A percentile compares a stretch with the other conserved stretches of the same genome.
These are phyloP conservation scores for Sarocladiaceae sp. DNA, from an alignment of 2,329 filamentous ascomycete species.

Conservation along the genomic window DNA sequence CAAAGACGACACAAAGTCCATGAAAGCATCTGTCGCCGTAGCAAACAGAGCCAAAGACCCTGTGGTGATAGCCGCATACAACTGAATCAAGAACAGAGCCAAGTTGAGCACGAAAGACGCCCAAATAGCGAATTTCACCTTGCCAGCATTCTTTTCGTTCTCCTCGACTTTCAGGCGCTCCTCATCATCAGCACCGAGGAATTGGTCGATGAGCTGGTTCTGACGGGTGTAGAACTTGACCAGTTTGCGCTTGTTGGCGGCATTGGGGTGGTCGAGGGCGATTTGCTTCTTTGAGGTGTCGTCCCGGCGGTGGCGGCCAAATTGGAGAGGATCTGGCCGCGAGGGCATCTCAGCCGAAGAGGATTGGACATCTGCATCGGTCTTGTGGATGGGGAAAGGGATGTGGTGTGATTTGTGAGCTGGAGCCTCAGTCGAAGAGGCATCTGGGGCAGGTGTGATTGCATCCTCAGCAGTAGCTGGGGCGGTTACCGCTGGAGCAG, in stretches of 20 bases:
- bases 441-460: not conserved
- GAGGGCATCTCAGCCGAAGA: slow-evolving; percentile 5
- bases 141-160: slow-evolving; percentile 43
- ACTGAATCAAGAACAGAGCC: slow-evolving; percentile 52
- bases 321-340: slow-evolving; percentile 30
- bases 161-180: slow-evolving; percentile 47
- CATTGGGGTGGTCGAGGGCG: slow-evolving; percentile 31
- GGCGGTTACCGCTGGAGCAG: not conserved
- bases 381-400: not conserved
- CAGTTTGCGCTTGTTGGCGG: slow-evolving; percentile 34
- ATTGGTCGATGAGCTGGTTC: slow-evolving; percentile 46
- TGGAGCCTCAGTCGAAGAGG: not conserved
- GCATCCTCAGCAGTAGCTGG: not conserved
- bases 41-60: slow-evolving; percentile 60
- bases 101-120: slow-evolving; percentile 47
- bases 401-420: not conserved
- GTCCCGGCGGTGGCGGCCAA: slow-evolving; percentile 34
- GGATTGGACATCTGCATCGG: slow-evolving; percentile 4
- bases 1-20: slow-evolving; percentile 61
- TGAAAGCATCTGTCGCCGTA: slow-evolving; percentile 62
- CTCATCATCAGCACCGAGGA: slow-evolving; percentile 50
- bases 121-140: slow-evolving; percentile 50
- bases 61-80: slow-evolving; percentile 54
- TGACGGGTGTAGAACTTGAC: slow-evolving; percentile 44
- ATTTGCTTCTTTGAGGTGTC: slow-evolving; percentile 11